Evolutionary conservation across 83 land plant species (phyloP), one percentile per base, ranked within the genome.

Genomic region (Isoetes engelmannii): DNA sequence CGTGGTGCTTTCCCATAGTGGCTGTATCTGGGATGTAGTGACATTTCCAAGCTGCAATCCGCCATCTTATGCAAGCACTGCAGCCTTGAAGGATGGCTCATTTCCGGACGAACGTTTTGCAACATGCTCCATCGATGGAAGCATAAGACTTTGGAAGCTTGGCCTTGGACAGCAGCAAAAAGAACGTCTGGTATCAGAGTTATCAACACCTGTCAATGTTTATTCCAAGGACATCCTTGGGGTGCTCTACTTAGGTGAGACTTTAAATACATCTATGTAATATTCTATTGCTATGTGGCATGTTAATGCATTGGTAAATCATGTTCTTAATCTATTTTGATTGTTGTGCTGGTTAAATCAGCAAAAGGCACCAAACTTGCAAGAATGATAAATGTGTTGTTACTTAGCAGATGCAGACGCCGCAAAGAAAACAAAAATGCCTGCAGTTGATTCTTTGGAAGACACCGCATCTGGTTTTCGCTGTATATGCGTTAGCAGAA

Each of bases 91-190:
- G n/a, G n/a, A n/a, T n/a, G n/a, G n/a, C n/a, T n/a, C n/a, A n/a
- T n/a, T 28, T 28, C 37, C 0, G 2, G 37, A 28, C 2, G 79
- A 75, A 20, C 69, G 79, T 28, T 83, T 87, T 72, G 86, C 84
- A n/a, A 87, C 91, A 45, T 87, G 91, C 64, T 87, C 91, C 64
- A 85, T 83, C 21, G 91, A 87, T 83, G 84, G 86, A 13, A 83
- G 81, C 10, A 81, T 85, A 44, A 77, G 91, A 69, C 61, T 87
- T 45, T 87, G 91, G 91, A 77, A 80, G 69, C 73, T 87, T 28
- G 67, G 75, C 4, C 71, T 75, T 5, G 65, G 74, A 17, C 58
- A 63, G 21, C 63, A 72, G 44, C 48, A 28, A 28, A 28, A 28
- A 59, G 10, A 59, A 1, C 10, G 62, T 15, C 49, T 20, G 51